phyloP scores from a whole-genome alignment of 2,329 filamentous ascomycete genomes.

The Sclerotinia borealis region DNA sequence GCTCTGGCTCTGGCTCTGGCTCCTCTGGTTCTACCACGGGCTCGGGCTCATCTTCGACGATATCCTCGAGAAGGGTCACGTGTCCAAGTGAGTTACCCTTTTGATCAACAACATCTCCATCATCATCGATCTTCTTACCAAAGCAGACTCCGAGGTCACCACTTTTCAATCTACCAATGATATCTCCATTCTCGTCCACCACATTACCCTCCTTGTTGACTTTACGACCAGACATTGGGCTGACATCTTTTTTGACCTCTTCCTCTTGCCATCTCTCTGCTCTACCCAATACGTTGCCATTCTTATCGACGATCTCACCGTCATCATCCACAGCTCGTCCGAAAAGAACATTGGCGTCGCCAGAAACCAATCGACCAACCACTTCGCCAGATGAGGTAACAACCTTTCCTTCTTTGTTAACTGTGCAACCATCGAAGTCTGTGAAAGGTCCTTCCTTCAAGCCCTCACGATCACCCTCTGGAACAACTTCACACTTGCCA shows the following conservation, averaged over 20 bases:
- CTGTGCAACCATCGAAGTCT: constrained; percentile 57
- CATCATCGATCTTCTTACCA: constrained; percentile 64
- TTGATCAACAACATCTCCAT: constrained; percentile 65
- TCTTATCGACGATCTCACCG: constrained; percentile 74
- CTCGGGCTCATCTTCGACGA: constrained; percentile 36
- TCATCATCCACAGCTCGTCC: constrained; percentile 75
- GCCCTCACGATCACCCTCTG: constrained; percentile 58
- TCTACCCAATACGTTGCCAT: constrained; percentile 53
- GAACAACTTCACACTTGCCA: constrained; percentile 60
- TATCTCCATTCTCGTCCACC: constrained; percentile 51
- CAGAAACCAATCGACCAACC: constrained; percentile 65
- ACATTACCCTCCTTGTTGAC: constrained; percentile 56
- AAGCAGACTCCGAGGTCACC: constrained; percentile 59
- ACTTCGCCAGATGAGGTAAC: constrained; percentile 61
- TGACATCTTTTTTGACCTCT: constrained; percentile 46
- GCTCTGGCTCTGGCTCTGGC: constrained; percentile 32
- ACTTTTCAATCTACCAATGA: constrained; percentile 61
- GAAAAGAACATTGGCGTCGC: constrained; percentile 65
- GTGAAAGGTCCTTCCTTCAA: constrained; percentile 63
- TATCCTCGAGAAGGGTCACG: constrained; percentile 58
- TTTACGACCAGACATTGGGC: constrained; percentile 46
- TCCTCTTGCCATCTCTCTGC: constrained; percentile 54
- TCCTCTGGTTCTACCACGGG: constrained; percentile 37
- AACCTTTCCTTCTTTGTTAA: constrained; percentile 63
- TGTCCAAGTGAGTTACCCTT: constrained; percentile 63